Conservation (phyloP, 2,329 filamentous ascomycete species). For the Penicillium sp. region DNA sequence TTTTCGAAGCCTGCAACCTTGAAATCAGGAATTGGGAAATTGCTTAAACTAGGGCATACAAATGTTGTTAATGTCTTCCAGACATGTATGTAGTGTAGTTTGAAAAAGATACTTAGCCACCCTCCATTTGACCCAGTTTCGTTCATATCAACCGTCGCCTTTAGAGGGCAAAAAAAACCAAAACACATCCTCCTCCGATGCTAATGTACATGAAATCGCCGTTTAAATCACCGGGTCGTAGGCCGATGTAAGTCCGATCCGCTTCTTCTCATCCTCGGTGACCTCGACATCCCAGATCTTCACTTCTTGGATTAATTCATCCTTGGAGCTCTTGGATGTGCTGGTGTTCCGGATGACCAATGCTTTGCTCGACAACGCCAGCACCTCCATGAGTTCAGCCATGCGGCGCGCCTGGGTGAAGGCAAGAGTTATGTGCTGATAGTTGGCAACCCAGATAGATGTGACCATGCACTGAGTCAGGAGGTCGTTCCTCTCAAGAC, state of each 20-base stretch:
- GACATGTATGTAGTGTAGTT: conserved; percentile 1
- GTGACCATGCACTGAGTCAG: conserved; percentile 87
- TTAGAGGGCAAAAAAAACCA: neutral
- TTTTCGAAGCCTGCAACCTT: neutral
- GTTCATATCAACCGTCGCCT: conserved; percentile 8
- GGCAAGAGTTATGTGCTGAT: conserved; percentile 64
- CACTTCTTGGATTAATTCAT: conserved; percentile 37
- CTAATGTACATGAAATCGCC: conserved; percentile 20
- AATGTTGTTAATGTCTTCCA: neutral
- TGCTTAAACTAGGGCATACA: neutral
- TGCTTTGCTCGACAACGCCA: conserved; percentile 76
- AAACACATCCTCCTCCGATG: conserved; percentile 11
- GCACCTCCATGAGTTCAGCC: conserved; percentile 72
- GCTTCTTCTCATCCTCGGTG: conserved; percentile 27
- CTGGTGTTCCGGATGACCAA: conserved; percentile 42
- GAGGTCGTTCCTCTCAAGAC: conserved; percentile 70
- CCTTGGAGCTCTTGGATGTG: conserved; percentile 50
- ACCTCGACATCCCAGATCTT: conserved; percentile 42
- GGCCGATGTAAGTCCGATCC: conserved; percentile 1
- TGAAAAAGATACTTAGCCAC: conserved; percentile 5
- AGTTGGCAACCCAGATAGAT: conserved; percentile 72
- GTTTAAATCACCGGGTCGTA: neutral
- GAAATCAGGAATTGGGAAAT: neutral
- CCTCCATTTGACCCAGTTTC: conserved; percentile 8
- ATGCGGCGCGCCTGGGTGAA: conserved; percentile 69